A percentile compares a stretch with the other conserved stretches of the same genome.
Conservation (phyloP, 1,284 basidiomycete species). For the Spongispora temasekensis region DNA sequence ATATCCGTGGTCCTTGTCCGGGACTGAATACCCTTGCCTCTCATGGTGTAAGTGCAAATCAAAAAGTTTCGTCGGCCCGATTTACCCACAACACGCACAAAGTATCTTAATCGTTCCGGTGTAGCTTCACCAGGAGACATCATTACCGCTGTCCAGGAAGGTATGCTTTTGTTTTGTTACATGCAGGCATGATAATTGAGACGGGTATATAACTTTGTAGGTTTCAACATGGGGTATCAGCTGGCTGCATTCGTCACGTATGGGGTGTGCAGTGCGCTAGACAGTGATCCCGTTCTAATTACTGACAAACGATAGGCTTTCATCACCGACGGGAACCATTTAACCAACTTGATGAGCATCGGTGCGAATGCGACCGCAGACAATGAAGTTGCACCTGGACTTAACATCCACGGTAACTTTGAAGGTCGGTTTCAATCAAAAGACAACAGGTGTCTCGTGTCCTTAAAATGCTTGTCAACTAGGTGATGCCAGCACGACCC, state of each 20-base stretch:
- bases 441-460: background rate
- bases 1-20: constrained; percentile 48
- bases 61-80: background rate
- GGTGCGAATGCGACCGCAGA: constrained; percentile 27
- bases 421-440: constrained; percentile 15
- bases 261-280: constrained; percentile 11
- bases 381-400: constrained; percentile 16
- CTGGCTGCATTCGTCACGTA: constrained; percentile 28
- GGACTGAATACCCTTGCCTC: constrained; percentile 49
- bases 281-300: background rate
- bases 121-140: constrained; percentile 27
- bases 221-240: constrained; percentile 31
- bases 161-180: background rate
- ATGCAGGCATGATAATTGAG: background rate
- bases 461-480: background rate
- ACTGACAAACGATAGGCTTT: constrained; percentile 21
- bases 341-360: constrained; percentile 32
- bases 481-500: constrained; percentile 34
- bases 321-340: constrained; percentile 27
- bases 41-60: constrained; percentile 36
- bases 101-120: constrained; percentile 28
- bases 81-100: background rate
- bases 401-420: constrained; percentile 26
- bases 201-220: constrained; percentile 2
- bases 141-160: constrained; percentile 30